phyloP scores from a whole-genome alignment of 495 filamentous ascomycete species.

The Elasticomyces elasticus region DNA sequence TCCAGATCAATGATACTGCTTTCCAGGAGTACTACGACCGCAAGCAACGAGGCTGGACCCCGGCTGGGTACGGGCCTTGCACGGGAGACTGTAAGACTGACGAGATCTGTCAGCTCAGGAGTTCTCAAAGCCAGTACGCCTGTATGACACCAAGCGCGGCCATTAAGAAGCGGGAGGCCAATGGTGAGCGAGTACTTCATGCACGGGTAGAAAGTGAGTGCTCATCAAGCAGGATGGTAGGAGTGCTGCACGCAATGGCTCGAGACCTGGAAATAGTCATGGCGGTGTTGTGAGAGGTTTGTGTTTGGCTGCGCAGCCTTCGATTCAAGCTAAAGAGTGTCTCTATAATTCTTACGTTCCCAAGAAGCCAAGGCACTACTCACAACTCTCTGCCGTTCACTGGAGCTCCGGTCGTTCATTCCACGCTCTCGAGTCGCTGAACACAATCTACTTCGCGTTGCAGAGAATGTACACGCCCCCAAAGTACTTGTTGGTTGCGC shows the following conservation, averaged over 20 bases:
- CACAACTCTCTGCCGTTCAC: too few relatives aligned
- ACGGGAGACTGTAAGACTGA: slow-evolving; percentile 30
- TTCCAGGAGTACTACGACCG: slow-evolving; percentile 36
- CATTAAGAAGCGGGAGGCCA: slow-evolving; percentile 1
- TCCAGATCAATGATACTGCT: slow-evolving; percentile 30
- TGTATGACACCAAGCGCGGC: slow-evolving; percentile 1
- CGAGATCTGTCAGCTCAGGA: slow-evolving; percentile 38
- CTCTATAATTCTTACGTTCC: too few relatives aligned
- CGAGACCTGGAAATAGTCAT: neutral
- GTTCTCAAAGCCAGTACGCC: slow-evolving; percentile 20
- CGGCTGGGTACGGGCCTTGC: slow-evolving; percentile 20
- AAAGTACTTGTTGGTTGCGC: neutral
- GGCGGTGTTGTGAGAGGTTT: neutral
- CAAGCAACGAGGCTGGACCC: slow-evolving; percentile 30
- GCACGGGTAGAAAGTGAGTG: neutral
- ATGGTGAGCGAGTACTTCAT: neutral
- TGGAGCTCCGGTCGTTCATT: neutral
- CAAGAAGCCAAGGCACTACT: too few relatives aligned
- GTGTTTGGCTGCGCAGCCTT: too few relatives aligned
- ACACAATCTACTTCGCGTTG: neutral
- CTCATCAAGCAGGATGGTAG: neutral
- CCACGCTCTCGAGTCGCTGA: neutral
- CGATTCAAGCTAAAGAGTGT: too few relatives aligned
- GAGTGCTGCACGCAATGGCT: neutral
- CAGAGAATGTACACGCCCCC: neutral